Evolutionary conservation across 1,139 yeast genomes (phyloP).

Genomic region (Debaryomycetaceae sp.): DNA sequence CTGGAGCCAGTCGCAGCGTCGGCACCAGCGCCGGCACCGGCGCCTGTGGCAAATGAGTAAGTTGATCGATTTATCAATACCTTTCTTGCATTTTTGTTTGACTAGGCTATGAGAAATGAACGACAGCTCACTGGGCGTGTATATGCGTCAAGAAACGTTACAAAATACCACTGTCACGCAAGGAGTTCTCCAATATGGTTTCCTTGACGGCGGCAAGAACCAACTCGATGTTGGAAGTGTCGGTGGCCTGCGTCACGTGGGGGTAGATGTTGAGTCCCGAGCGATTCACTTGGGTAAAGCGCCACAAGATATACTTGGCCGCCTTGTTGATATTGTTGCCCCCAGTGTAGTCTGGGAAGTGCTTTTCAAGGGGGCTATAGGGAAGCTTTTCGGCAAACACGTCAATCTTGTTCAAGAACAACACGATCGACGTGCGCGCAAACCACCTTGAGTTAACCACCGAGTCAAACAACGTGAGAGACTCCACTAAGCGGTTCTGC

Average conservation of each 20-base stretch:
- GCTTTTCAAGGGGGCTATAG: constrained; percentile 73
- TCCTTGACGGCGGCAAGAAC: constrained; percentile 92
- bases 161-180: constrained; percentile 81
- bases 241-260: constrained; percentile 92
- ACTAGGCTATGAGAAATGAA: not conserved
- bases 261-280: constrained; percentile 82
- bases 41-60: too few relatives aligned
- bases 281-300: constrained; percentile 81
- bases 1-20: too few relatives aligned
- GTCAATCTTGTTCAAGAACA: constrained; percentile 86
- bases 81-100: not conserved
- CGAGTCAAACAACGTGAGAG: constrained; percentile 79
- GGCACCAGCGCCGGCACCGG: too few relatives aligned
- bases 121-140: constrained; percentile 1
- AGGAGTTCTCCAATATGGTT: constrained; percentile 78
- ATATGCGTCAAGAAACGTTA: constrained; percentile 18
- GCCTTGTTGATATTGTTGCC: constrained; percentile 87
- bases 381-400: constrained; percentile 83
- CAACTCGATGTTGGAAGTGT: constrained; percentile 79
- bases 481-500: constrained; percentile 83
- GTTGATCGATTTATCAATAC: too few relatives aligned
- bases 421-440: constrained; percentile 75
- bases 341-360: constrained; percentile 88
- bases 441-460: constrained; percentile 96
- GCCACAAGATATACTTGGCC: constrained; percentile 90